Conservation (phyloP, 2,329 filamentous ascomycete genomes). For the Ceratocystis lukuohia region DNA sequence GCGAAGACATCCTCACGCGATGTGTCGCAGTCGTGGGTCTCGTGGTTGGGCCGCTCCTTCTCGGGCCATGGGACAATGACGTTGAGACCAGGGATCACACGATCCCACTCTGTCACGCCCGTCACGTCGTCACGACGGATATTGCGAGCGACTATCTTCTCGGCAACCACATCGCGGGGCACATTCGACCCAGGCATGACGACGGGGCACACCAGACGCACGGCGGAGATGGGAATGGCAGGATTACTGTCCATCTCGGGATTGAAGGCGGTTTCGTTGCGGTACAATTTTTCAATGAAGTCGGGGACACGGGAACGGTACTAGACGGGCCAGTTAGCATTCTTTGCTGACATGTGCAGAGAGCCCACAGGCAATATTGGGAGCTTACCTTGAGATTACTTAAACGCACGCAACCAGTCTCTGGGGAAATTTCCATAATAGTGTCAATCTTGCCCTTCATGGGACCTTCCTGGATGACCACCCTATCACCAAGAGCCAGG, state of each 20-base stretch:
- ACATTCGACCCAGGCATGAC: constrained; percentile 50
- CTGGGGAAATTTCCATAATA: constrained; percentile 44
- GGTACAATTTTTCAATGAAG: constrained; percentile 21
- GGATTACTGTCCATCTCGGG: constrained; percentile 33
- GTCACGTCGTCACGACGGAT: constrained; percentile 32
- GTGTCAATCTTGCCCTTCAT: constrained; percentile 74
- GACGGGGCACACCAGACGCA: constrained; percentile 72
- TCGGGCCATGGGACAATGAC: constrained; percentile 65
- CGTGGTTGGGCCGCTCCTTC: constrained; percentile 40
- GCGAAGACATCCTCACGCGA: constrained; percentile 61
- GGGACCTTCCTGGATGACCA: constrained; percentile 63
- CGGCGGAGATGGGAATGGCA: constrained; percentile 52
- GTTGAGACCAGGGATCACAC: constrained; percentile 57
- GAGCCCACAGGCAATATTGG: constrained; percentile 22
- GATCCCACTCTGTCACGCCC: constrained; percentile 33
- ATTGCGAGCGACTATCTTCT: constrained; percentile 46
- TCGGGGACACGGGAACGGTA: constrained; percentile 17
- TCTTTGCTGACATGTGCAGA: neutral
- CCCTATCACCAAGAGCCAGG: constrained; percentile 58
- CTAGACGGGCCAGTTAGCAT: constrained; percentile 3
- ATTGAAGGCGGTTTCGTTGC: constrained; percentile 30
- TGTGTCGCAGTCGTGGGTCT: constrained; percentile 55
- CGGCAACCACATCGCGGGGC: constrained; percentile 62
- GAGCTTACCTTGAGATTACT: constrained; percentile 47
- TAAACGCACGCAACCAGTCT: constrained; percentile 46